Conservation (phyloP, 371 early-diverging fungal genomes). For the Rhizomucor miehei region DNA sequence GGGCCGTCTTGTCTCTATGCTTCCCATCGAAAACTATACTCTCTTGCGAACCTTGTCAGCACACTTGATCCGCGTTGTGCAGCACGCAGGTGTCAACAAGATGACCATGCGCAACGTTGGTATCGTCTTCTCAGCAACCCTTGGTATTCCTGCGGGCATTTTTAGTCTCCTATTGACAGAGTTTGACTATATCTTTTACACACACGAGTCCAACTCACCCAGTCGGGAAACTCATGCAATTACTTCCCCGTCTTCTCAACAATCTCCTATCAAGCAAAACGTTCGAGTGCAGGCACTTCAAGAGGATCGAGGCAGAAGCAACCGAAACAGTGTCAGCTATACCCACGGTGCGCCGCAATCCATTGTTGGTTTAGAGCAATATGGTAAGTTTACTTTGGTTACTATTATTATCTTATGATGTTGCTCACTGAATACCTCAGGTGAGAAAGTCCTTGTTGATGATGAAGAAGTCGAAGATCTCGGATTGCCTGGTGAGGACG, state of each 20-base stretch:
- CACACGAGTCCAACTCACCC: slow-evolving; percentile 8
- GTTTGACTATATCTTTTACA: slow-evolving; percentile 54
- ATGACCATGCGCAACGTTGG: slow-evolving; percentile 71
- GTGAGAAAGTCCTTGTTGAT: neutral
- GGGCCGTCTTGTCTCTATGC: slow-evolving; percentile 40
- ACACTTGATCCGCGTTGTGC: slow-evolving; percentile 61
- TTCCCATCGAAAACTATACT: slow-evolving; percentile 60
- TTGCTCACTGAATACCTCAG: too few relatives aligned
- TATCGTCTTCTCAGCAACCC: slow-evolving; percentile 71
- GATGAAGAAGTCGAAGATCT: slow-evolving; percentile 8
- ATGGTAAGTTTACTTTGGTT: slow-evolving; percentile 22
- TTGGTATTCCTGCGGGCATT: slow-evolving; percentile 62
- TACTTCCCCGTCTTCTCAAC: neutral
- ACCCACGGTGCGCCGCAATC: slow-evolving; percentile 48
- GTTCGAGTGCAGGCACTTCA: slow-evolving; percentile 13
- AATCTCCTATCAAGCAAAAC: slow-evolving; percentile 2
- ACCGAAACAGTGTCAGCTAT: slow-evolving; percentile 53
- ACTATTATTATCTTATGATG: too few relatives aligned
- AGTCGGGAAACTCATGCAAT: neutral
- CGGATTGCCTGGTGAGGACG: neutral
- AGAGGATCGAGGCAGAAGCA: slow-evolving; percentile 37
- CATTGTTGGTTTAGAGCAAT: slow-evolving; percentile 48
- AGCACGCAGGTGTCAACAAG: slow-evolving; percentile 53
- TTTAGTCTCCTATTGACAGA: slow-evolving; percentile 63
- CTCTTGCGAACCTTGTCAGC: slow-evolving; percentile 54